Evolutionary conservation across 2,329 filamentous ascomycete species (phyloP).

Genomic region (Colletotrichum siamense): DNA sequence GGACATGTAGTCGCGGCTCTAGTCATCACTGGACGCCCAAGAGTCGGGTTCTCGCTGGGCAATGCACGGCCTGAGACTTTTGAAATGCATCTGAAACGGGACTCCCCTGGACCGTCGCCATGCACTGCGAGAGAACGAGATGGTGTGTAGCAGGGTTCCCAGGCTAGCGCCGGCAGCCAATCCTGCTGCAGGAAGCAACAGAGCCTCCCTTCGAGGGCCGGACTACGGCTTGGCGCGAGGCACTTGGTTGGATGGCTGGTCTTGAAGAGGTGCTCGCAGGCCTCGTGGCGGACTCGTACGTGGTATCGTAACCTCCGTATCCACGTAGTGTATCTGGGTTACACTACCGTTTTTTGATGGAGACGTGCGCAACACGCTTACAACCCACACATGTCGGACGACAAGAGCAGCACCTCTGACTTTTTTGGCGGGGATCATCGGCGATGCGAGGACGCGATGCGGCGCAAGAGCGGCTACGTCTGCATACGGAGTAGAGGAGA

Average conservation of each 20-base stretch:
- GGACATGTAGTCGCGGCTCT: conserved; percentile 18
- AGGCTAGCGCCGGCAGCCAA: conserved; percentile 16
- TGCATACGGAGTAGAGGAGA: not conserved
- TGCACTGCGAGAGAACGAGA: conserved; percentile 23
- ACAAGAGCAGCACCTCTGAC: not conserved
- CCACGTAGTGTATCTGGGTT: not conserved
- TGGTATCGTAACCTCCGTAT: not conserved
- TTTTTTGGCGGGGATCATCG: not conserved
- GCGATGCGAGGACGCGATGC: not conserved
- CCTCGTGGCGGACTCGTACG: conserved; percentile 7
- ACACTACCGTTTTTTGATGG: not conserved
- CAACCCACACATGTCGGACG: not conserved
- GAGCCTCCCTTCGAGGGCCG: conserved; percentile 7
- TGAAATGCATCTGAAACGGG: conserved; percentile 42
- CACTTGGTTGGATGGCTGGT: not conserved
- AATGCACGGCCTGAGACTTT: conserved; percentile 27
- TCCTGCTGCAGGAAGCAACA: conserved; percentile 6
- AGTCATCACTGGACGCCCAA: conserved; percentile 12
- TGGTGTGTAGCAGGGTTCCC: conserved; percentile 19
- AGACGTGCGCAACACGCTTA: not conserved
- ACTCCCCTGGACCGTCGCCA: conserved; percentile 30
- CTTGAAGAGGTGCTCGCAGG: not conserved
- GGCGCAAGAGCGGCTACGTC: not conserved
- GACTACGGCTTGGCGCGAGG: conserved; percentile 2
- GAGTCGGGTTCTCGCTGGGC: conserved; percentile 9